phyloP scores from a whole-genome alignment of 129 eudicot species.

The Calendula officinalis region DNA sequence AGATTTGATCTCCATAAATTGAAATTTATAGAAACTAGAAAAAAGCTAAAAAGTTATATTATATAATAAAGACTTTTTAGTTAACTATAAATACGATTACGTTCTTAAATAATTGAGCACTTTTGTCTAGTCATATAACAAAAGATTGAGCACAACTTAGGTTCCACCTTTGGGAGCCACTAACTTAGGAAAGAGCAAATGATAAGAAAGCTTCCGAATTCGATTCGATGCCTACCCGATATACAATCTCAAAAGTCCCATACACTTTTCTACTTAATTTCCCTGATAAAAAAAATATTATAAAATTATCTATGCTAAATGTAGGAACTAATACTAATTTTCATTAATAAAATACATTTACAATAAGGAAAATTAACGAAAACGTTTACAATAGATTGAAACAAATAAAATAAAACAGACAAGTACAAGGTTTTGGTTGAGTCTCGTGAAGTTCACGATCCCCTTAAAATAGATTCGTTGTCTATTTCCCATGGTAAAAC shows the following conservation, averaged over 20 bases:
- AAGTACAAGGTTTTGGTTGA: no score
- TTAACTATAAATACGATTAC: not conserved
- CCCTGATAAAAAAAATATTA: not conserved
- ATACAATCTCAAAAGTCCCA: slow-evolving; percentile 1
- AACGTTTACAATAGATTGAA: no score
- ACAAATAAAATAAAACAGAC: no score
- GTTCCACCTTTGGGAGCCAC: slow-evolving; percentile 29
- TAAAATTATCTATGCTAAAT: not conserved
- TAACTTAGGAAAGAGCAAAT: slow-evolving; percentile 30
- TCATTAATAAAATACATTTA: no score
- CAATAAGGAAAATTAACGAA: no score
- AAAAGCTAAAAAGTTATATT: no score
- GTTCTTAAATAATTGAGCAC: not conserved
- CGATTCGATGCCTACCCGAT: slow-evolving; percentile 37
- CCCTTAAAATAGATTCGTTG: no score
- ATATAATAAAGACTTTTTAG: not conserved
- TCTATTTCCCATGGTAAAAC: no score
- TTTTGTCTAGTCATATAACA: not conserved
- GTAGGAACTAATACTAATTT: no score
- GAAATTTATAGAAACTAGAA: no score
- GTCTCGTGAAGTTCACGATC: no score
- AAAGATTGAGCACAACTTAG: slow-evolving; percentile 8
- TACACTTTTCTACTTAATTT: not conserved
- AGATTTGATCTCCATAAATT: no score
- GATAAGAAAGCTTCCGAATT: slow-evolving; percentile 41